A percentile compares a stretch with the other conserved stretches of the same genome.
phyloP scores from a whole-genome alignment of 2,329 filamentous ascomycete species.

The Sporothrix phasma region DNA sequence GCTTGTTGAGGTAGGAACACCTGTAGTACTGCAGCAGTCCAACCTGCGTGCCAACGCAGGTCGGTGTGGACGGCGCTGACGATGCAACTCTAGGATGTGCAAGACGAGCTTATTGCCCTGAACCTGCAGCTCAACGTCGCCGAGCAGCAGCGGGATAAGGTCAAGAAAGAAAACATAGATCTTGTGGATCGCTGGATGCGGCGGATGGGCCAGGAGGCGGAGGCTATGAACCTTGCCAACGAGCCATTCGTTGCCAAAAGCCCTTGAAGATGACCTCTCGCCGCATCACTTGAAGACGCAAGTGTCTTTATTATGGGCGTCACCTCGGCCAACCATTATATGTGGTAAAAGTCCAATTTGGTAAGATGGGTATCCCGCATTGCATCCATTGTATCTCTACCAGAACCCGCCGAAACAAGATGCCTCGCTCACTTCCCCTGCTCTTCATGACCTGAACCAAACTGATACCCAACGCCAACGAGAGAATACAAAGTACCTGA shows the following conservation, averaged over 20 bases:
- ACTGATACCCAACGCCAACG: background rate
- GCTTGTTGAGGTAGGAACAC: conserved; percentile 55
- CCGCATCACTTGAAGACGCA: too few relatives aligned
- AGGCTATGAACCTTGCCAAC: conserved; percentile 68
- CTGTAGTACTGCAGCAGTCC: background rate
- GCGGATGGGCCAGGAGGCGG: conserved; percentile 74
- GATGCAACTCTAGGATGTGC: conserved; percentile 51
- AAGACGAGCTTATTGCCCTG: conserved; percentile 84
- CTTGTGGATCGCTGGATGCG: conserved; percentile 88
- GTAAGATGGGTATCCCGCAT: background rate
- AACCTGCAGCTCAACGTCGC: conserved; percentile 82
- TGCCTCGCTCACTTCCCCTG: background rate
- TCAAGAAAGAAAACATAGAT: conserved; percentile 77
- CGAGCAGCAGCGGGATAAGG: conserved; percentile 61
- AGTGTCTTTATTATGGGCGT: too few relatives aligned
- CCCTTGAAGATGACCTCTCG: conserved; percentile 1
- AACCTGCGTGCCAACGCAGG: background rate
- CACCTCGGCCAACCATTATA: too few relatives aligned
- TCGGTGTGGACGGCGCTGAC: background rate
- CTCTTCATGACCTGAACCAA: background rate
- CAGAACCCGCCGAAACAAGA: background rate
- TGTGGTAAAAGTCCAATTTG: background rate
- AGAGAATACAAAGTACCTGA: conserved; percentile 7
- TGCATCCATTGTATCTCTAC: background rate
- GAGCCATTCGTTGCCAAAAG: conserved; percentile 30